These are phyloP conservation scores for Starmera quercuum DNA, from an alignment of 805 yeast genomes.

Conservation along the genomic window DNA sequence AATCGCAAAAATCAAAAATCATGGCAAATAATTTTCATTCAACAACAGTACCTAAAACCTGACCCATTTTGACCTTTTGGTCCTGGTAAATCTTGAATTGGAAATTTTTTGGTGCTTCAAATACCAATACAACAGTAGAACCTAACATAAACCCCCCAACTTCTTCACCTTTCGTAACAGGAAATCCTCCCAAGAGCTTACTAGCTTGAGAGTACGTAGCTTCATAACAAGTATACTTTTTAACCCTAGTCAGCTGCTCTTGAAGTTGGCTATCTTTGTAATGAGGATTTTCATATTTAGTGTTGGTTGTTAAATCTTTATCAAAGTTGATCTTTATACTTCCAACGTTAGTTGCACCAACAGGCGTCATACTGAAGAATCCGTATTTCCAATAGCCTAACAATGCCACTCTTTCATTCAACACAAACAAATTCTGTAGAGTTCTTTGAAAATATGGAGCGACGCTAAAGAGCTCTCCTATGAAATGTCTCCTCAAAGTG, in stretches of 20 bases:
- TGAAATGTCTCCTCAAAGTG: slow-evolving; percentile 86
- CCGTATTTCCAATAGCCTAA: slow-evolving; percentile 97
- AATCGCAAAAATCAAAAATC: too few relatives aligned
- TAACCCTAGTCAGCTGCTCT: slow-evolving; percentile 30
- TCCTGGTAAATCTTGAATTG: slow-evolving; percentile 62
- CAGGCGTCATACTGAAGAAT: slow-evolving; percentile 97
- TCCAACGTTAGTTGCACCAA: slow-evolving; percentile 98
- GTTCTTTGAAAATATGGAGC: slow-evolving; percentile 94
- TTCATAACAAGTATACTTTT: slow-evolving; percentile 82
- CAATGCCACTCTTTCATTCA: slow-evolving; percentile 92
- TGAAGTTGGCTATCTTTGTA: slow-evolving; percentile 12
- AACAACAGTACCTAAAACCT: slow-evolving; percentile 66
- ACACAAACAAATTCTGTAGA: slow-evolving; percentile 75
- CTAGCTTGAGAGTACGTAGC: slow-evolving; percentile 86
- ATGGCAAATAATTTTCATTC: too few relatives aligned
- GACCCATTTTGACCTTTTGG: slow-evolving; percentile 81
- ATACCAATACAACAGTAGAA: slow-evolving; percentile 91
- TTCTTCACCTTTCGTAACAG: slow-evolving; percentile 85
- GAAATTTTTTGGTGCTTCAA: slow-evolving; percentile 88
- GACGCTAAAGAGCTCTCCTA: slow-evolving; percentile 91
- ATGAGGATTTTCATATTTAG: slow-evolving; percentile 43
- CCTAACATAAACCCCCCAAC: slow-evolving; percentile 97
- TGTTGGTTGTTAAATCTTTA: slow-evolving; percentile 80
- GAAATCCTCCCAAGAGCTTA: slow-evolving; percentile 72
- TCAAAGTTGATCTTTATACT: slow-evolving; percentile 89